Evolutionary conservation across 1,139 yeast genomes (phyloP).

Genomic region (Blastobotrys ciferrii): DNA sequence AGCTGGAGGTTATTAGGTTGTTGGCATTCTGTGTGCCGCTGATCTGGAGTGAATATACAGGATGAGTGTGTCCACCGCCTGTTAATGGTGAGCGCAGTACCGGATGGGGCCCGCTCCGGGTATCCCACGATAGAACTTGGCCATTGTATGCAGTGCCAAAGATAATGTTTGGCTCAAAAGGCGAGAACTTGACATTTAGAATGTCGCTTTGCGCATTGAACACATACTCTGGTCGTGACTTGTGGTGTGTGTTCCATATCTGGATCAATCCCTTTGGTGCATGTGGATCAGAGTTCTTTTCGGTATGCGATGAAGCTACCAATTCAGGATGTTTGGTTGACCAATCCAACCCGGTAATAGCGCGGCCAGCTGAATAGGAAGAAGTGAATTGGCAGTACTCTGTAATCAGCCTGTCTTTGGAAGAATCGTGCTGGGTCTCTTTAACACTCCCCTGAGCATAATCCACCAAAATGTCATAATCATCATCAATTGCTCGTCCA

Average conservation of each 20-base stretch:
- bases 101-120: slow-evolving; percentile 35
- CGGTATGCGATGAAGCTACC: slow-evolving; percentile 41
- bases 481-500: slow-evolving; percentile 42
- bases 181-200: slow-evolving; percentile 41
- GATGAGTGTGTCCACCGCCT: slow-evolving; percentile 43
- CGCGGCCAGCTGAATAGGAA: slow-evolving; percentile 31
- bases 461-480: slow-evolving; percentile 38
- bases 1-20: slow-evolving; percentile 42
- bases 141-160: slow-evolving; percentile 51
- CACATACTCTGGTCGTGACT: slow-evolving; percentile 48
- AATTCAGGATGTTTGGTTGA: slow-evolving; percentile 45
- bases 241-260: slow-evolving; percentile 44
- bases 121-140: slow-evolving; percentile 48
- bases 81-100: slow-evolving; percentile 36
- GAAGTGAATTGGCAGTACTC: slow-evolving; percentile 30
- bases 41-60: slow-evolving; percentile 41
- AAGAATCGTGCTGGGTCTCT: slow-evolving; percentile 12
- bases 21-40: slow-evolving; percentile 38
- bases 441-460: slow-evolving; percentile 28
- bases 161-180: slow-evolving; percentile 38
- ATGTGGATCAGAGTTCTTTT: slow-evolving; percentile 26
- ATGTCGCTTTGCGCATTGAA: slow-evolving; percentile 49
- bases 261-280: slow-evolving; percentile 37
- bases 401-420: slow-evolving; percentile 17
- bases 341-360: slow-evolving; percentile 44